phyloP scores from a whole-genome alignment of 2,329 filamentous ascomycete genomes.

The Hyphodiscus sp. region DNA sequence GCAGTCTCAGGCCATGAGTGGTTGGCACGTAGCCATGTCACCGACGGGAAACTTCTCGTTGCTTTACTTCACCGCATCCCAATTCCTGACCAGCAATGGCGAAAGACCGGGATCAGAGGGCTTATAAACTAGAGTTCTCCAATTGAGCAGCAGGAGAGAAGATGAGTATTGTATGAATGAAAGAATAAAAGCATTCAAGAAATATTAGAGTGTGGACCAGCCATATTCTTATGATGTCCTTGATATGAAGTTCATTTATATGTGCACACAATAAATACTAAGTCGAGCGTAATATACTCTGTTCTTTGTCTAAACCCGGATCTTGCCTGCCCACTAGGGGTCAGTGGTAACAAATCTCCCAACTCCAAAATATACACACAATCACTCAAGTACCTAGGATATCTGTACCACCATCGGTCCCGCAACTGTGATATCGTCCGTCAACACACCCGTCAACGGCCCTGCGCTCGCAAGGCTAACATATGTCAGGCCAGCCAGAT shows the following conservation, averaged over 20 bases:
- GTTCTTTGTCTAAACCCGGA: background rate
- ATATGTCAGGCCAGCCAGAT: conserved; percentile 58
- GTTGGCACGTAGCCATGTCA: no score
- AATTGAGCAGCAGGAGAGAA: no score
- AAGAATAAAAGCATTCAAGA: background rate
- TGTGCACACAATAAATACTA: background rate
- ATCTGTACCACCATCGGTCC: conserved; percentile 52
- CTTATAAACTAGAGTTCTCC: no score
- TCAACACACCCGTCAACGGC: conserved; percentile 45
- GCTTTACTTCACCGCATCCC: no score
- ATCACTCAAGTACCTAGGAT: conserved; percentile 15
- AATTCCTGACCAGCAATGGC: no score
- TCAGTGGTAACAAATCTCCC: background rate
- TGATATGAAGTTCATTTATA: background rate
- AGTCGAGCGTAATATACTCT: background rate
- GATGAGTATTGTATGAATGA: no score
- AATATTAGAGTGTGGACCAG: background rate
- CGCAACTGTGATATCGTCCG: conserved; percentile 59
- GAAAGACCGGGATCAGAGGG: no score
- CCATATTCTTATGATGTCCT: background rate
- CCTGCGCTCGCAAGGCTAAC: conserved; percentile 54
- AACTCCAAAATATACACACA: background rate
- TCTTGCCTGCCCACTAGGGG: background rate
- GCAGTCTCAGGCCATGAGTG: no score
- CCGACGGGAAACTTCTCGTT: no score